Evolutionary conservation across 2,329 filamentous ascomycete genomes (phyloP).

Genomic region (Penicillium sp.): DNA sequence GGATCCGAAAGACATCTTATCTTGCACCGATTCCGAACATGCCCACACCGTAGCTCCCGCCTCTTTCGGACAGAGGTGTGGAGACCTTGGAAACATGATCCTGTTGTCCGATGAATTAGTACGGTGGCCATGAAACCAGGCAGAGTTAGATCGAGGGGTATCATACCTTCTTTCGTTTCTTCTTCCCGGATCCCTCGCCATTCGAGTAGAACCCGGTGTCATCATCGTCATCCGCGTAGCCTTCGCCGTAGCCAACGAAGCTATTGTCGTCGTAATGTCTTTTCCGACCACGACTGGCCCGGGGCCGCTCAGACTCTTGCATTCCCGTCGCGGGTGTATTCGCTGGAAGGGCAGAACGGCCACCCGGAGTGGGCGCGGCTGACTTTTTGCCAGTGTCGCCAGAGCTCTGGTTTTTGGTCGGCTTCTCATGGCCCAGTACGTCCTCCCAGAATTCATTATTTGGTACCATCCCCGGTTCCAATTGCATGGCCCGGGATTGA

Average conservation of each 20-base stretch:
- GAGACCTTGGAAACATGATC: slow-evolving; percentile 47
- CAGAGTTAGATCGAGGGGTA: slow-evolving; percentile 6
- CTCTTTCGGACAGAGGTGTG: slow-evolving; percentile 43
- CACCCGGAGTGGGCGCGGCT: slow-evolving; percentile 23
- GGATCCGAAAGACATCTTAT: slow-evolving; percentile 32
- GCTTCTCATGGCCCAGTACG: slow-evolving; percentile 53
- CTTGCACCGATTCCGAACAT: slow-evolving; percentile 52
- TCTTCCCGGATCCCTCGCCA: slow-evolving; percentile 48
- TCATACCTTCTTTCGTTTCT: slow-evolving; percentile 55
- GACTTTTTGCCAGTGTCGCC: slow-evolving; percentile 36
- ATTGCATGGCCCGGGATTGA: slow-evolving; percentile 50
- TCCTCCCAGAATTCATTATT: slow-evolving; percentile 56
- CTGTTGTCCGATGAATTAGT: slow-evolving; percentile 27
- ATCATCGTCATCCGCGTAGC: slow-evolving; percentile 54
- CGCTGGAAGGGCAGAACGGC: slow-evolving; percentile 30
- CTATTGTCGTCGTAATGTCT: slow-evolving; percentile 57
- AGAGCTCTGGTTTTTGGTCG: slow-evolving; percentile 38
- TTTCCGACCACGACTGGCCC: slow-evolving; percentile 53
- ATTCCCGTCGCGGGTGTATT: slow-evolving; percentile 32
- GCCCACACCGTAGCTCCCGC: slow-evolving; percentile 48
- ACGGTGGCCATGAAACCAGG: background rate
- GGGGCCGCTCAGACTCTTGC: slow-evolving; percentile 39
- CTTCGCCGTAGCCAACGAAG: slow-evolving; percentile 57
- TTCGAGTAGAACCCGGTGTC: slow-evolving; percentile 50
- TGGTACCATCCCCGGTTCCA: slow-evolving; percentile 51